phyloP scores from a whole-genome alignment of 2,329 filamentous ascomycete genomes.

The Lachnellula willkommii region DNA sequence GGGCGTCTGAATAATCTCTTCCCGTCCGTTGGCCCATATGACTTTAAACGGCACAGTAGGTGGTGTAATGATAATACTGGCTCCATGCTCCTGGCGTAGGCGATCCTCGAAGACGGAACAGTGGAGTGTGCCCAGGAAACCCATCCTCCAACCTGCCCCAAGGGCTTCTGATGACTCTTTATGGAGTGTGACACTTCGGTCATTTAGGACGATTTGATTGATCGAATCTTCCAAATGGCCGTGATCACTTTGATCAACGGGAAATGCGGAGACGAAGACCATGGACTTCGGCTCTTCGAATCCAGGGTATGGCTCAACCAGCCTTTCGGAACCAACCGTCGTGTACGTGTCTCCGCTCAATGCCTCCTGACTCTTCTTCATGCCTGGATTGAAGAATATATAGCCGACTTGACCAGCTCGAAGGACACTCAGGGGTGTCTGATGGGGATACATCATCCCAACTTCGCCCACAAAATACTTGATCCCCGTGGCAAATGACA shows the following conservation, averaged over 20 bases:
- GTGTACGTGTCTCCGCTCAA: slow-evolving; percentile 96
- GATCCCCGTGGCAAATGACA: slow-evolving; percentile 80
- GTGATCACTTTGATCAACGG: slow-evolving; percentile 85
- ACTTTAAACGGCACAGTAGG: slow-evolving; percentile 91
- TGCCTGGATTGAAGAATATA: slow-evolving; percentile 94
- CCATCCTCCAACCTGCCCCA: slow-evolving; percentile 87
- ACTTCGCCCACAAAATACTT: slow-evolving; percentile 95
- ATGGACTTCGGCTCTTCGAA: slow-evolving; percentile 98
- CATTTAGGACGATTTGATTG: slow-evolving; percentile 86
- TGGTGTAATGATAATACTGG: slow-evolving; percentile 93
- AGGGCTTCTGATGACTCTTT: slow-evolving; percentile 94
- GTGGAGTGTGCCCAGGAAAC: slow-evolving; percentile 93
- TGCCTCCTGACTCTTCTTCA: slow-evolving; percentile 94
- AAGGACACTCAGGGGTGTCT: slow-evolving; percentile 72
- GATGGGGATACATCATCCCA: slow-evolving; percentile 89
- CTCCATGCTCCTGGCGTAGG: slow-evolving; percentile 86
- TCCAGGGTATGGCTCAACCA: slow-evolving; percentile 76
- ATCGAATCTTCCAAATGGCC: slow-evolving; percentile 88
- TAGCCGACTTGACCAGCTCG: slow-evolving; percentile 95
- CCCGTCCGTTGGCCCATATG: slow-evolving; percentile 68
- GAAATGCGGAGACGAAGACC: slow-evolving; percentile 97
- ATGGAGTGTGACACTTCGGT: slow-evolving; percentile 86
- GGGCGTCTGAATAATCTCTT: slow-evolving; percentile 77
- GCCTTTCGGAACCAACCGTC: slow-evolving; percentile 66
- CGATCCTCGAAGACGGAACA: slow-evolving; percentile 99